Evolutionary conservation across 345 rosid genomes (phyloP).

Genomic region (Brassica napus): DNA sequence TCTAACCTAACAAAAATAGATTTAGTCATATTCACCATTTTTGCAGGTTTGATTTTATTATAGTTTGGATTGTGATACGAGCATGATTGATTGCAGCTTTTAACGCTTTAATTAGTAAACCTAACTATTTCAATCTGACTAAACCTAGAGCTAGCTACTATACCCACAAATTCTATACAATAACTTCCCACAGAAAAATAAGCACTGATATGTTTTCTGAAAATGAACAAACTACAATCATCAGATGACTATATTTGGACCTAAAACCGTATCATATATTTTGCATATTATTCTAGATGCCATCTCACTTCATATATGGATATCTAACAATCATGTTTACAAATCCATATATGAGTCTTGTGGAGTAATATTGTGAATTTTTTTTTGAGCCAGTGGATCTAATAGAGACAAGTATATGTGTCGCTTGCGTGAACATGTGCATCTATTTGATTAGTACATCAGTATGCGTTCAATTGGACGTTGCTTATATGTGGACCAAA

Average conservation of each 20-base stretch:
- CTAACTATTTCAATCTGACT: neutral
- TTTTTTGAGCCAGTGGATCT: slow-evolving; percentile 8
- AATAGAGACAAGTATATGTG: slow-evolving; percentile 18
- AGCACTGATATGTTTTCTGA: neutral
- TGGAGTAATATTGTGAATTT: neutral
- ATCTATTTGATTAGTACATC: slow-evolving; percentile 13
- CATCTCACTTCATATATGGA: neutral
- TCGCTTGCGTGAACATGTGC: slow-evolving; percentile 16
- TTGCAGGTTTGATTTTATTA: neutral
- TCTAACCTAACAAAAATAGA: neutral
- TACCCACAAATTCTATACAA: neutral
- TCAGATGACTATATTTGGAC: neutral
- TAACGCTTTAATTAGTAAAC: neutral
- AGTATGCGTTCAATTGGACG: slow-evolving; percentile 23
- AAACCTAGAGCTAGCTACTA: neutral
- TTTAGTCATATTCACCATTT: slow-evolving; percentile 7
- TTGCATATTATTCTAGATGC: neutral
- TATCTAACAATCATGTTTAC: neutral
- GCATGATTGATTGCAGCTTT: neutral
- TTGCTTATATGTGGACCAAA: slow-evolving; percentile 31
- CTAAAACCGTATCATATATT: neutral
- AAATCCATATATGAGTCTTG: neutral
- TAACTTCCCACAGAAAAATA: neutral
- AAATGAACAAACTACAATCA: neutral
- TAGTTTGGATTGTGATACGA: neutral